A percentile compares a stretch with the other conserved stretches of the same genome.
Evolutionary conservation across 2,329 filamentous ascomycete species (phyloP).

Genomic region (Thelonectria olida): DNA sequence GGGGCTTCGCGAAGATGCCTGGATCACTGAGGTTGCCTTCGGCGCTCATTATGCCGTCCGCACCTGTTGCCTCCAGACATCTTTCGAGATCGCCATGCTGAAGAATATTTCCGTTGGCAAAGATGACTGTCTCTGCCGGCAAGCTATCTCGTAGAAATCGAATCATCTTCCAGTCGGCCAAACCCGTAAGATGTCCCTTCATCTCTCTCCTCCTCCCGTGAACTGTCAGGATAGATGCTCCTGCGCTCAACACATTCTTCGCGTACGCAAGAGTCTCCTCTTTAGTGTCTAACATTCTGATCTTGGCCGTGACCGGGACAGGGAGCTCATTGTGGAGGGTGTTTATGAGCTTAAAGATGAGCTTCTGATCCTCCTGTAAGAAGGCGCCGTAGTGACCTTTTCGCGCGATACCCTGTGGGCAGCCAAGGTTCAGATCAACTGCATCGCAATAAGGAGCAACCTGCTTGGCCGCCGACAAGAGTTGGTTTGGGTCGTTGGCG

Average conservation of each 20-base stretch:
- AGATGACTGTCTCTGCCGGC: constrained; percentile 88
- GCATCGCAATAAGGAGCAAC: constrained; percentile 92
- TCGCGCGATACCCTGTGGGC: constrained; percentile 93
- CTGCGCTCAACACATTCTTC: constrained; percentile 83
- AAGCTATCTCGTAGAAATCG: constrained; percentile 83
- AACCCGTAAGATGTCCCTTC: constrained; percentile 92
- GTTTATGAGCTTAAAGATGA: constrained; percentile 85
- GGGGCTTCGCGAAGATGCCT: constrained; percentile 79
- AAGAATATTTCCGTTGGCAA: constrained; percentile 95
- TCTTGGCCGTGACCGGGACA: constrained; percentile 93
- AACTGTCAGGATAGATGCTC: constrained; percentile 92
- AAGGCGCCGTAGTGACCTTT: constrained; percentile 94
- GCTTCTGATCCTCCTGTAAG: constrained; percentile 88
- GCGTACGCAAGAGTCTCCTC: constrained; percentile 92
- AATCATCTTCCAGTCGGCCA: constrained; percentile 92
- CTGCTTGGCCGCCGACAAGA: constrained; percentile 80
- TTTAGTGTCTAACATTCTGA: constrained; percentile 85
- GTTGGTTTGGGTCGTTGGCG: constrained; percentile 83
- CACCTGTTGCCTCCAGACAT: constrained; percentile 85
- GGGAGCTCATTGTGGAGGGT: constrained; percentile 81
- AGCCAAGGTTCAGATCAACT: constrained; percentile 93
- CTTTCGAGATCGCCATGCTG: constrained; percentile 79
- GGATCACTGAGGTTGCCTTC: constrained; percentile 96
- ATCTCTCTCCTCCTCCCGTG: constrained; percentile 90
- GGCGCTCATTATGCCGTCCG: constrained; percentile 93